Evolutionary conservation across 1,284 basidiomycete species (phyloP).

Genomic region (Cryptococcus floricola): DNA sequence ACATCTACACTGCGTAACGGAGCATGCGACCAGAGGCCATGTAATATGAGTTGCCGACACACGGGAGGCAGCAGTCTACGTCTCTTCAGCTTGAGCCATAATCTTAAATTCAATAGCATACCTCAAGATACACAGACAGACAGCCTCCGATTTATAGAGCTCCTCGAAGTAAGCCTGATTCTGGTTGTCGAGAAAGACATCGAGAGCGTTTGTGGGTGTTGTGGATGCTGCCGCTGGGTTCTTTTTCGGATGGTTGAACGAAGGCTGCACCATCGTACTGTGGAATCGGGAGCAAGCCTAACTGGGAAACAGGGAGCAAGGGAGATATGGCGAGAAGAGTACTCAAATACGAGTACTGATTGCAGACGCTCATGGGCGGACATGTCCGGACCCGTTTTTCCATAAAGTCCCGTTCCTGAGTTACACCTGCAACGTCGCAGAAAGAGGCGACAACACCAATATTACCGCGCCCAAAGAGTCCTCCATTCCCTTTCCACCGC

Average conservation of each 20-base stretch:
- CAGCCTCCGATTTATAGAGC: slow-evolving; percentile 83
- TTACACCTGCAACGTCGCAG: no score
- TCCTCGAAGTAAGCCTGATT: slow-evolving; percentile 76
- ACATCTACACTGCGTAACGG: slow-evolving; percentile 67
- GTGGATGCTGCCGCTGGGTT: slow-evolving; percentile 6
- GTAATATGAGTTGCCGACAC: slow-evolving; percentile 86
- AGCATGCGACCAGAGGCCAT: slow-evolving; percentile 84
- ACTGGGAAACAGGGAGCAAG: no score
- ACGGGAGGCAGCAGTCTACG: slow-evolving; percentile 74
- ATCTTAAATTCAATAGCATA: slow-evolving; percentile 36
- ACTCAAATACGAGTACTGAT: neutral
- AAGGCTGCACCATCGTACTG: slow-evolving; percentile 37
- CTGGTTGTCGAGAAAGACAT: slow-evolving; percentile 77
- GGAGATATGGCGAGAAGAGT: no score
- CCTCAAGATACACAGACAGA: slow-evolving; percentile 92
- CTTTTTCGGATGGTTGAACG: slow-evolving; percentile 29
- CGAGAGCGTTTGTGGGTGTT: slow-evolving; percentile 46
- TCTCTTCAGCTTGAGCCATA: neutral
- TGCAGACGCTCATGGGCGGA: neutral
- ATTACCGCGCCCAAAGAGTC: no score
- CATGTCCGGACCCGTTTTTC: neutral
- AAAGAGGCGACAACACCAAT: no score
- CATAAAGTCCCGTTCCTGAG: no score
- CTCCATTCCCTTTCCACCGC: no score
- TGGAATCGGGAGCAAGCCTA: no score